A percentile compares a stretch with the other conserved stretches of the same genome.
These are phyloP conservation scores for Oldenlandia corymbosa DNA, from an alignment of 257 asterid species.

Conservation along the genomic window DNA sequence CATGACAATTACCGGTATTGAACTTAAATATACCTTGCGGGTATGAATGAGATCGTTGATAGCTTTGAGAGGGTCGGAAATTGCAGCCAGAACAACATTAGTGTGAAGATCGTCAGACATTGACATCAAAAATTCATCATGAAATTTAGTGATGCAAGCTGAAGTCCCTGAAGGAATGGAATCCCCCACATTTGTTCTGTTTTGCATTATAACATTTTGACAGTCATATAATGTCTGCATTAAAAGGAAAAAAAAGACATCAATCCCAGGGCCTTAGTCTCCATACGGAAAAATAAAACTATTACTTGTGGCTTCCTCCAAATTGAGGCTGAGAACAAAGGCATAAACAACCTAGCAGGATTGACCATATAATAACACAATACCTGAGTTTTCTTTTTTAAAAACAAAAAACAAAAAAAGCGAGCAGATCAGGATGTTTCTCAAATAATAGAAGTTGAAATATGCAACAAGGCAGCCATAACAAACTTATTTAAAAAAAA, in stretches of 20 bases:
- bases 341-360: neutral
- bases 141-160: slow-evolving; percentile 55
- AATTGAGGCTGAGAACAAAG: neutral
- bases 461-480: neutral
- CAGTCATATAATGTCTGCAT: slow-evolving; percentile 76
- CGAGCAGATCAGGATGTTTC: neutral
- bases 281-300: neutral
- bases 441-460: neutral
- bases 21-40: slow-evolving; percentile 52
- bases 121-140: slow-evolving; percentile 58
- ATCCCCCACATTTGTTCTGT: slow-evolving; percentile 41
- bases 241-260: slow-evolving; percentile 13
- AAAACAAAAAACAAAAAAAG: neutral
- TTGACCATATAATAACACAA: neutral
- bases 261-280: neutral
- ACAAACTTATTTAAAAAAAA: no score
- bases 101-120: slow-evolving; percentile 94
- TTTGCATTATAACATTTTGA: slow-evolving; percentile 37
- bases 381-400: neutral
- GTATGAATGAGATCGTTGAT: slow-evolving; percentile 91
- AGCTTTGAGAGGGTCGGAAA: slow-evolving; percentile 80
- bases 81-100: slow-evolving; percentile 78
- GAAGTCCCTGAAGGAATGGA: slow-evolving; percentile 52
- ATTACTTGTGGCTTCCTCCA: neutral
- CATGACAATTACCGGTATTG: neutral